Base-by-base conservation (phyloP, 192 early-diverging fungal genomes). In the Linnemannia zychae region DNA sequence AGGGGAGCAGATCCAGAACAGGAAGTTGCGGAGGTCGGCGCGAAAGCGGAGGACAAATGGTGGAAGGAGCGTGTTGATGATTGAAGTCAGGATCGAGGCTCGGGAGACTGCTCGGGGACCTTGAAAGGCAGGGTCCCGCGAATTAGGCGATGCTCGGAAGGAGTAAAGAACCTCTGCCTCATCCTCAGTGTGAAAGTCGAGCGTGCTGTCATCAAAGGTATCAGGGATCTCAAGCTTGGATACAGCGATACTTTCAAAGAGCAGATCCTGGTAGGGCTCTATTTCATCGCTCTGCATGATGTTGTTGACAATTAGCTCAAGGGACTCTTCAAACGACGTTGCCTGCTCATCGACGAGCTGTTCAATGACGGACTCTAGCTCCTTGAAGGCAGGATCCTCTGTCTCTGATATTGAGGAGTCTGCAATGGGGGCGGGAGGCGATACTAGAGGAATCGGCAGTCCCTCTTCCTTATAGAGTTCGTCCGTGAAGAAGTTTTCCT, bases 1-100 rank as follows among this genome's bases (percentile, higher is more conserved):
- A 31, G 66, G 36, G 0, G 50, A 60, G 46, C 72, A 80, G 31
- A 74, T 46, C 79, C 67, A 80, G 67, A 75, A 53, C n/a, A 80
- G 33, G 24, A 70, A 67, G 67, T 75, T 75, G 15, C 79, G 73
- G 11, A 80, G 17, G 40, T 80, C 72, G 33, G 65, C 72, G 31
- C 72, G 72, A 9, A 65, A 48, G 34, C 49, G 72, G 34, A 80
- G 72, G 67, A 74, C 24, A 36, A 74, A n/a, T 9, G 79, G 72
- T 48, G 79, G 48, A 2, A 73, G 60, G 16, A 80, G n/a, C 0
- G 28, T 57, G 17, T 80, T 80, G 49, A 80, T 34, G 49, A 69
- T 63, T 20, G 48, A 52, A 1, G 48, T 52, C 4, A 68, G 11
- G 28, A 69, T 52, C 20, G n/a, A 24, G n/a, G 31, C 0, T 24